Evolutionary conservation across 495 filamentous ascomycete species (phyloP).

Genomic region (Penicillium salamii): DNA sequence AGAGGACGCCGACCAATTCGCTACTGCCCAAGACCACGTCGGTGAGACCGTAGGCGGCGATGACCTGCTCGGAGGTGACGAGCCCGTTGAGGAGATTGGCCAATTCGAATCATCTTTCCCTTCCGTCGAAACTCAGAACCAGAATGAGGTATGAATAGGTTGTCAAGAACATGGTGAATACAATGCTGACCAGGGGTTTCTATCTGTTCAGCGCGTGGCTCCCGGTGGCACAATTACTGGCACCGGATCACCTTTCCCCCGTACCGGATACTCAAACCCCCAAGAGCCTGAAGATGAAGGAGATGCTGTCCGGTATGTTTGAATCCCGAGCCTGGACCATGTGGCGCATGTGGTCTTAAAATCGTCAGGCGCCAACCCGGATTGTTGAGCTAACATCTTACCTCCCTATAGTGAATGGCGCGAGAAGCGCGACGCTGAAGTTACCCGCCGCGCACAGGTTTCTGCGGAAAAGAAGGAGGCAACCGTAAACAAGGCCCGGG

Average conservation of each 20-base stretch:
- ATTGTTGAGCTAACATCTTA: constrained; percentile 1
- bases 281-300: constrained; percentile 69
- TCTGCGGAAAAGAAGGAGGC: constrained; percentile 73
- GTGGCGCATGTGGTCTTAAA: constrained; percentile 10
- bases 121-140: constrained; percentile 60
- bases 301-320: constrained; percentile 69
- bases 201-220: constrained; percentile 59
- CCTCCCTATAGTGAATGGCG: constrained; percentile 68
- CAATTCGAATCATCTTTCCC: constrained; percentile 89
- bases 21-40: constrained; percentile 69
- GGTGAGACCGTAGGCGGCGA: constrained; percentile 51
- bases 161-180: neutral
- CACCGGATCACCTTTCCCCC: constrained; percentile 69
- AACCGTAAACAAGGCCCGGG: constrained; percentile 79
- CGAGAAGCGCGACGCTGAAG: constrained; percentile 73
- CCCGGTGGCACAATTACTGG: constrained; percentile 88
- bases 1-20: constrained; percentile 89
- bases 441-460: constrained; percentile 73
- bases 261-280: constrained; percentile 50
- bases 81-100: constrained; percentile 53
- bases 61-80: constrained; percentile 58
- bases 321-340: neutral
- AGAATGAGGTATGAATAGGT: constrained; percentile 66
- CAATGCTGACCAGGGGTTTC: constrained; percentile 21
- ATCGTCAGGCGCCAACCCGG: neutral